Evolutionary conservation across 2,329 filamentous ascomycete species (phyloP).

Genomic region (Trichoderma sp.): DNA sequence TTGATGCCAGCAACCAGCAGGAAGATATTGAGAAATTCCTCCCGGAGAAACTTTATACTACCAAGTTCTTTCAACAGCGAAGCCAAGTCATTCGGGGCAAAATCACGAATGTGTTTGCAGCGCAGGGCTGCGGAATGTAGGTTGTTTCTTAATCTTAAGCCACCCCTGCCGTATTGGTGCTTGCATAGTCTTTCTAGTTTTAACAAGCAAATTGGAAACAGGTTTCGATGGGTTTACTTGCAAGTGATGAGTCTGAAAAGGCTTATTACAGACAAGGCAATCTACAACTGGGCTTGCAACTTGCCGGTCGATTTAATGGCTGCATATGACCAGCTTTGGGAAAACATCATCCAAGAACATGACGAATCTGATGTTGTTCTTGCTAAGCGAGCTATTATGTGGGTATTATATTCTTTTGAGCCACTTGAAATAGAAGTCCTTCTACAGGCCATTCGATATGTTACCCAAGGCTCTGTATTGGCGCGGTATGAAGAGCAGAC

Average conservation of each 20-base stretch:
- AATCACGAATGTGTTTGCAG: not conserved
- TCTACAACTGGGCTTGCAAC: slow-evolving; percentile 20
- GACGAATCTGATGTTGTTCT: not conserved
- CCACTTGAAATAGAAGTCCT: not conserved
- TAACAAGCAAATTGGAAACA: no score
- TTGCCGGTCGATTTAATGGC: slow-evolving; percentile 22
- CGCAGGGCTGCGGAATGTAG: not conserved
- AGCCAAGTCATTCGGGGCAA: not conserved
- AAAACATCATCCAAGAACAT: not conserved
- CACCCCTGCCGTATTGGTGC: no score
- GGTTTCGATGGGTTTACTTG: slow-evolving; percentile 29
- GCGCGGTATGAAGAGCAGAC: not conserved
- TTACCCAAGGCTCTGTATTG: not conserved
- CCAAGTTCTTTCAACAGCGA: not conserved
- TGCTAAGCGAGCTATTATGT: slow-evolving; percentile 12
- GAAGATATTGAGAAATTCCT: slow-evolving; percentile 28
- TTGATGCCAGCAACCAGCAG: slow-evolving; percentile 26
- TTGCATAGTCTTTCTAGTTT: no score
- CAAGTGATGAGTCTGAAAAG: slow-evolving; percentile 26
- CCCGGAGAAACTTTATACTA: not conserved
- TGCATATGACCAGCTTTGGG: slow-evolving; percentile 26
- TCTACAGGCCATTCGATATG: not conserved
- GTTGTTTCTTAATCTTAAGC: no score
- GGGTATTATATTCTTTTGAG: not conserved
- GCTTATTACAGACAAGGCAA: slow-evolving; percentile 16